Base-by-base conservation (phyloP, 352 stramenopile species). In the Globisporangium paroecandrum region DNA sequence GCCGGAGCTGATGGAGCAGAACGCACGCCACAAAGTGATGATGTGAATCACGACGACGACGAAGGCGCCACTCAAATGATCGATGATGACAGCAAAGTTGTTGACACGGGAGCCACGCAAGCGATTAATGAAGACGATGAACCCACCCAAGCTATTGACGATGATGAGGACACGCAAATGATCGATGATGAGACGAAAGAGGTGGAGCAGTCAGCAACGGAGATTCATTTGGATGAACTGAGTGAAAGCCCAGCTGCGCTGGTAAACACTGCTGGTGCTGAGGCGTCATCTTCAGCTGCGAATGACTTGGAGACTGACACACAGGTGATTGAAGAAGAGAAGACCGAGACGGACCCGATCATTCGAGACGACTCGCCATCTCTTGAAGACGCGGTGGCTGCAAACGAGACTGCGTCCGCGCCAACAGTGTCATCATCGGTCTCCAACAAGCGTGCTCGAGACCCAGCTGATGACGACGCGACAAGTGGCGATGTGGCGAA, bases 41-140 rank as follows among this genome's bases (percentile, higher is more conserved):
- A 29, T 18, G 29, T 18, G 55, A 20, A 22, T 61, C 10, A 15
- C 13, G 25, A 3, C 5, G 25, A 3, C 15, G 69, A 70, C 4
- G 64, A 70, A 34, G 61, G 69, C 20, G 58, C 65, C 4, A 70
- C 60, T 7, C 73, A 77, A 65, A 63, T 77, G 41, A 43, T 71
- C 5, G 65, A 73, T 54, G 54, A 77, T 43, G 74, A 54, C 22
- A 12, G 67, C 10, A 47, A 49, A 56, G 62, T 58, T 49, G 54
- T 38, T 29, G 38, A 38, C 54, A 27, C 15, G 51, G 13, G 9
- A n/a, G 56, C 18, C 5, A 62, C 49, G 22, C 61, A 51, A 68
- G 57, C 51, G 8, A 20, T 56, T n/a, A 53, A 53, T 13, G 41
- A 64, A 6, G 56, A 18, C 43, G 65, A 54, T 25, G 41, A 36